Percentiles rank a stretch among this genome's conserved stretches.
Conservation (phyloP, 2,329 filamentous ascomycete genomes). For the Fusarium sp. region DNA sequence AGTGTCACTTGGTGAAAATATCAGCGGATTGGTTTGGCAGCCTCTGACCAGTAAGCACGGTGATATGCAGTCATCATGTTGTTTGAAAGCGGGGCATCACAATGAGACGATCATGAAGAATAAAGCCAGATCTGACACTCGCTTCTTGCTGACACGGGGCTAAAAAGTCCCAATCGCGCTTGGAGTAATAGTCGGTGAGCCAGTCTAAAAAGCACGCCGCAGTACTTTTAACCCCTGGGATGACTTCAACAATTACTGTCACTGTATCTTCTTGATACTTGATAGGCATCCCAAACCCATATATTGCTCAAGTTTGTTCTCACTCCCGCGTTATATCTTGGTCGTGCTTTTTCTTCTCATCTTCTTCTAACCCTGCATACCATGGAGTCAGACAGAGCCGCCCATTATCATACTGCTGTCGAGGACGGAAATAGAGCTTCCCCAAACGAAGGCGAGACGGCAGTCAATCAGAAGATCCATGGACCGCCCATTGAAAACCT, state of each 20-base stretch:
- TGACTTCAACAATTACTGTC: not conserved
- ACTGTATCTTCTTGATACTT: not conserved
- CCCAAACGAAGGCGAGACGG: not conserved
- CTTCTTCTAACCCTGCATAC: not conserved
- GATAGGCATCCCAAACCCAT: not conserved
- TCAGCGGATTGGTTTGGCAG: not conserved
- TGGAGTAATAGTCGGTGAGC: not conserved
- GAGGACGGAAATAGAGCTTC: not conserved
- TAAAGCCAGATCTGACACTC: not conserved
- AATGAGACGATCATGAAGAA: not conserved
- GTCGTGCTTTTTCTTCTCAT: not conserved
- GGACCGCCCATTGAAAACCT: not conserved
- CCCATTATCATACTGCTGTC: not conserved
- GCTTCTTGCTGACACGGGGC: not conserved
- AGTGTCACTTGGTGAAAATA: not conserved
- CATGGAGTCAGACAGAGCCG: not conserved
- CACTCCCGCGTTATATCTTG: not conserved
- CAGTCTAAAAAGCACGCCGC: not conserved
- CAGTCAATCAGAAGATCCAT: not conserved
- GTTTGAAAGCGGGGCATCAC: not conserved
- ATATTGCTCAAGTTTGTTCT: not conserved
- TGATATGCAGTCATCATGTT: not conserved
- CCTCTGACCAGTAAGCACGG: not conserved
- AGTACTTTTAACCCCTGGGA: not conserved
- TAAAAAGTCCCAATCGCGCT: not conserved